Base-by-base conservation (phyloP, 495 filamentous ascomycete species). In the Penicillium herquei region DNA sequence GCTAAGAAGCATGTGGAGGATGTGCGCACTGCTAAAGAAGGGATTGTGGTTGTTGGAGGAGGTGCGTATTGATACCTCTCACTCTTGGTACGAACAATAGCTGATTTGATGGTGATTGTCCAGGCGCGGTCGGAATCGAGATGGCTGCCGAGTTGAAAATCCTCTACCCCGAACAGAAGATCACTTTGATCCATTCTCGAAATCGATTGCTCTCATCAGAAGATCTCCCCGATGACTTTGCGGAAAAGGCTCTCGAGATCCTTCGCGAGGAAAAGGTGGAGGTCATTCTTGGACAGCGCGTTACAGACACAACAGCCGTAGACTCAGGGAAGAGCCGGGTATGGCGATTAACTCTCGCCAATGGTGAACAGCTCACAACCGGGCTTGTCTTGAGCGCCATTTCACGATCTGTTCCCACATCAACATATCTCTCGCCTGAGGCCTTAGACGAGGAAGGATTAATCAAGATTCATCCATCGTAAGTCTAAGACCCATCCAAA, bases 91-190 rank as follows among this genome's bases (percentile, higher is more conserved):
- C n/a, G n/a, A 16, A 0, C 1, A 14, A 5, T 10, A 18, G 21
- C 35, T 51, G 3, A 51, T 13, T 33, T 7, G 17, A 7, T 37
- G 12, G 8, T 56, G 67, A 62, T 18, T 35, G 49, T 31, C 11
- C 56, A 73, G 85, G 85, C 13, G 87, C 87, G 8, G 87, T 89
- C 3, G 87, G 87, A 9, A 80, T 89, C 41, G 87, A 90, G 60
- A 86, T 89, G 74, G 85, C 87, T 0, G 78, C 84, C 10, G 87
- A 90, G 66, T 62, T 88, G 42, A 87, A 86, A 62, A 62, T 76
- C 10, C 65, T 82, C 9, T 68, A 82, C n/a, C 86, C 87, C 0
- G 39, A 74, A 2, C 67, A 83, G 39, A 76, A 78, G 35, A 78
- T 90, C 17, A 87, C 81, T 0, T 73, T 90, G 0, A 78, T 88